A percentile compares a stretch with the other conserved stretches of the same genome.
Evolutionary conservation across 495 filamentous ascomycete genomes (phyloP).

Genomic region (Trypethelium eluteriae): DNA sequence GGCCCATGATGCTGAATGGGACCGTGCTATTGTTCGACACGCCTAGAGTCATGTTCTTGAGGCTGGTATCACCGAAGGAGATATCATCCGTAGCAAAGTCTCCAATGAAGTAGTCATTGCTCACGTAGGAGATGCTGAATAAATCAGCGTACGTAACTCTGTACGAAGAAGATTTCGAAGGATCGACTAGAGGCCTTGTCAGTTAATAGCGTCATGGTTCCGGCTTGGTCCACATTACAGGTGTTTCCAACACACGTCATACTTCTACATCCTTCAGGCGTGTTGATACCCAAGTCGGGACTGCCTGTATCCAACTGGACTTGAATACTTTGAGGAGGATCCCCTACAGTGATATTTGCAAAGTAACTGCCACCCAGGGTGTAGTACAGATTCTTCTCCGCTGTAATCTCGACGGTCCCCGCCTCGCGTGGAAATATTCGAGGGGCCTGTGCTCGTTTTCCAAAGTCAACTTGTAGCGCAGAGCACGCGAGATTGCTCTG

Average conservation of each 20-base stretch:
- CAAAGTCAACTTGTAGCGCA: neutral
- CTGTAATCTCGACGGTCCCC: neutral
- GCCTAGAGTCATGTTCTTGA: neutral
- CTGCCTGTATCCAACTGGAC: constrained; percentile 27
- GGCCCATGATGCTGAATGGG: neutral
- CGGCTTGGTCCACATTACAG: neutral
- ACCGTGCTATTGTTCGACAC: neutral
- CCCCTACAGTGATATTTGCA: constrained; percentile 20
- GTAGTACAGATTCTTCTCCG: neutral
- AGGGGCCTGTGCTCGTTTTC: neutral
- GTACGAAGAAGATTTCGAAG: neutral
- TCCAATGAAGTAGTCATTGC: neutral
- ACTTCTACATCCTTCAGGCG: neutral
- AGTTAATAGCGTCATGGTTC: neutral
- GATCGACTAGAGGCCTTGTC: neutral
- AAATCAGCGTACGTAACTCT: neutral
- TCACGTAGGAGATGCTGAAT: neutral
- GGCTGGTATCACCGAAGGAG: neutral
- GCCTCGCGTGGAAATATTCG: neutral
- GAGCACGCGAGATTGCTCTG: neutral
- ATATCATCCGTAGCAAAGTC: neutral
- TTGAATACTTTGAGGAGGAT: constrained; percentile 21
- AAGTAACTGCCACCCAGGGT: neutral
- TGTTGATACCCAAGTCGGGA: constrained; percentile 11
- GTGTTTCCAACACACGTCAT: neutral